Percentiles rank a stretch among this genome's conserved stretches.
Conservation (phyloP, 1,284 basidiomycete species). For the Anthracocystis panici-leucophaei region DNA sequence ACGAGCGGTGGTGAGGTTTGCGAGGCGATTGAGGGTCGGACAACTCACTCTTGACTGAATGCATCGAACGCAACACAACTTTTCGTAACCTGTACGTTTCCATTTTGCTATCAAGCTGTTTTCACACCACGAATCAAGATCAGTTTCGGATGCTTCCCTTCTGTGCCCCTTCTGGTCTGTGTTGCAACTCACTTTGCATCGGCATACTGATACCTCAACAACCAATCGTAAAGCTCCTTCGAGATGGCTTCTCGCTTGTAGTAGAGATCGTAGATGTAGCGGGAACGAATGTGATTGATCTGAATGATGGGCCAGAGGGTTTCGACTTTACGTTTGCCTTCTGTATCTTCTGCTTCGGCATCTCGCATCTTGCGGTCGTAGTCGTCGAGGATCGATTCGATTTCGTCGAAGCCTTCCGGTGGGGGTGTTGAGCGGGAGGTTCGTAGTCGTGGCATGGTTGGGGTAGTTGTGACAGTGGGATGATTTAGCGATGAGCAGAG, state of each 20-base stretch:
- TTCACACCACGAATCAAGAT: not conserved
- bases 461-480: no score
- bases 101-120: conserved; percentile 95
- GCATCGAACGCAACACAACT: conserved; percentile 95
- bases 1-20: conserved; percentile 17
- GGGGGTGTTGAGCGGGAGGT: conserved; percentile 94
- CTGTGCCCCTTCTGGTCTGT: not conserved
- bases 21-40: not conserved
- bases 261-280: conserved; percentile 98
- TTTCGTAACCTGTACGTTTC: conserved; percentile 99
- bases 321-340: conserved; percentile 96
- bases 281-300: conserved; percentile 85
- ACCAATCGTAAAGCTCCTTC: conserved; percentile 95
- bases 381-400: conserved; percentile 74
- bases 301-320: conserved; percentile 99
- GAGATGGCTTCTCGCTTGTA: conserved; percentile 97
- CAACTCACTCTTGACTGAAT: conserved; percentile 86
- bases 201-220: conserved; percentile 96
- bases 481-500: not conserved
- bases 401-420: conserved; percentile 97
- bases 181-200: conserved; percentile 84
- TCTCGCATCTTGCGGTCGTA: conserved; percentile 69
- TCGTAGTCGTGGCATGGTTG: conserved; percentile 89
- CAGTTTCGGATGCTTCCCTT: not conserved
- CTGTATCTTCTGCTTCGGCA: conserved; percentile 91